These are phyloP conservation scores for Venturia pyrina DNA, from an alignment of 2,329 filamentous ascomycete species.

Conservation along the genomic window DNA sequence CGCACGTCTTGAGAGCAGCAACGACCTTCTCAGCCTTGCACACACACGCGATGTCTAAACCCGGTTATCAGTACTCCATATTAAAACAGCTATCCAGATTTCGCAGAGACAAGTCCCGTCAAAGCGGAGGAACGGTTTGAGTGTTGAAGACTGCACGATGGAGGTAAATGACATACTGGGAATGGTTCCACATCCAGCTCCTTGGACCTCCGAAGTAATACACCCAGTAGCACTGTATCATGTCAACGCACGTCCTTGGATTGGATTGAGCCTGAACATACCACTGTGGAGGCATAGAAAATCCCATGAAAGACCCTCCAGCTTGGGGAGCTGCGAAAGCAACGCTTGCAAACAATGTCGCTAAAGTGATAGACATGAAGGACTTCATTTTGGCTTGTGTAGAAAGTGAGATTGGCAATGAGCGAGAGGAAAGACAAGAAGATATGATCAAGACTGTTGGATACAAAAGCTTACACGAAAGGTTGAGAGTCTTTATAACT, in stretches of 20 bases:
- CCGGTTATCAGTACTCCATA: not conserved
- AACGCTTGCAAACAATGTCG: not conserved
- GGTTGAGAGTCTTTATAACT: not conserved
- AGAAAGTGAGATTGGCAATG: not conserved
- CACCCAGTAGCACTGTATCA: not conserved
- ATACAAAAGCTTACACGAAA: not conserved
- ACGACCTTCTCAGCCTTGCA: constrained; percentile 1
- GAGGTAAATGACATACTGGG: not conserved
- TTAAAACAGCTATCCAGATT: no score
- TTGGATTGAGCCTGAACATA: not conserved
- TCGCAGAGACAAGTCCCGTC: no score
- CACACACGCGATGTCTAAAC: not conserved
- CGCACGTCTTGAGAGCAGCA: not conserved
- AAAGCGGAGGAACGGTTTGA: not conserved
- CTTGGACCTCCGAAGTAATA: not conserved
- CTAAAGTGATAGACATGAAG: not conserved
- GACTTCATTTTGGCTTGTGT: not conserved
- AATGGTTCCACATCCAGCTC: constrained; percentile 1
- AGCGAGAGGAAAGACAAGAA: no score
- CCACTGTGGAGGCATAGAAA: not conserved
- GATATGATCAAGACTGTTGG: not conserved
- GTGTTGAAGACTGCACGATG: not conserved
- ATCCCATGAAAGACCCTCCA: not conserved
- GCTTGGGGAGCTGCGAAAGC: not conserved
- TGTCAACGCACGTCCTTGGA: not conserved